Conservation (phyloP, 2,329 filamentous ascomycete genomes). For the Apiospora marii region DNA sequence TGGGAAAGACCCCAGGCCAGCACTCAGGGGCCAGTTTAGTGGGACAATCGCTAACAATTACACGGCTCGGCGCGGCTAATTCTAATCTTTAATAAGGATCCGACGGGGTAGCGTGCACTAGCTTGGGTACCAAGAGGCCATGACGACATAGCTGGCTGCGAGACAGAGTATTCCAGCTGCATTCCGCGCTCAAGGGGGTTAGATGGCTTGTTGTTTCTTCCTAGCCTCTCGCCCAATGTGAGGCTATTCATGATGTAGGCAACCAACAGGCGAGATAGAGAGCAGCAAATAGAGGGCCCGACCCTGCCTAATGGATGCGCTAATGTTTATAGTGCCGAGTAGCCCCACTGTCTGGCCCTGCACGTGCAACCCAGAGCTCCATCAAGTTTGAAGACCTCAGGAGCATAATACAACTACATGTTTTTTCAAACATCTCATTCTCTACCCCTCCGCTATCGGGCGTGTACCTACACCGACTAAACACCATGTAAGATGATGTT, state of each 20-base stretch:
- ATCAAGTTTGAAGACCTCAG: background rate
- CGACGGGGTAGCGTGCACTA: conserved; percentile 6
- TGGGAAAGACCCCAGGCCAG: background rate
- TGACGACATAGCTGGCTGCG: background rate
- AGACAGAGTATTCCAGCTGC: background rate
- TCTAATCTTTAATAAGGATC: conserved; percentile 14
- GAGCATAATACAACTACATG: background rate
- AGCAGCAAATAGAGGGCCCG: background rate
- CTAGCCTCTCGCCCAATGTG: background rate
- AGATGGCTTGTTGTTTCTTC: background rate
- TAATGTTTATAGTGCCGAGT: background rate
- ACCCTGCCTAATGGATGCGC: background rate
- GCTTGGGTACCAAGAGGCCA: background rate
- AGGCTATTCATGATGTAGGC: background rate
- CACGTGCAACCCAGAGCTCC: background rate
- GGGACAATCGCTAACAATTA: background rate
- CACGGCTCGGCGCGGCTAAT: conserved; percentile 7
- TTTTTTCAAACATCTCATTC: background rate
- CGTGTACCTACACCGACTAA: background rate
- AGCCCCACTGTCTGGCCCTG: background rate
- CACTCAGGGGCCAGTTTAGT: background rate
- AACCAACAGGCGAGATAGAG: background rate
- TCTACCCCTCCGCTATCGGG: background rate
- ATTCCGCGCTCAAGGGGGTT: background rate
- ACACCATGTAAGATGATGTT: background rate